Conservation (phyloP, 345 rosid species). For the Physaria fendleri region DNA sequence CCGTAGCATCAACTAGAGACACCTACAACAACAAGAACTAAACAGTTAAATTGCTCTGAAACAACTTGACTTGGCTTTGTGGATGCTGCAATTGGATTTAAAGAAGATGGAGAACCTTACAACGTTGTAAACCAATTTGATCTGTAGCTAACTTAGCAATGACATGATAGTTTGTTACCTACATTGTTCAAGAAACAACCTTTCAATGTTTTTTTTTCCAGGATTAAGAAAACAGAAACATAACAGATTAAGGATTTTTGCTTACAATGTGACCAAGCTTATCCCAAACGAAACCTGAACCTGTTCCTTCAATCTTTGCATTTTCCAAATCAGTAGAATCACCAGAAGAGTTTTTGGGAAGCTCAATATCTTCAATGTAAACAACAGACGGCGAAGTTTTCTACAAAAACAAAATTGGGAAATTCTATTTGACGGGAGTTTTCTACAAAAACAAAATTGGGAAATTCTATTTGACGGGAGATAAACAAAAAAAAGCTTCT, state of each 20-base stretch:
- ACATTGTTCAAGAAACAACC: slow-evolving; percentile 8
- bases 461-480: neutral
- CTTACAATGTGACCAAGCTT: no score
- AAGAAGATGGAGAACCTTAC: no score
- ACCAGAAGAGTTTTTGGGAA: slow-evolving; percentile 37
- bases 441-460: slow-evolving; percentile 26
- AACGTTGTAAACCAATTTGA: slow-evolving; percentile 57
- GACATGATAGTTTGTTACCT: slow-evolving; percentile 86
- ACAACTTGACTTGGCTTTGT: no score
- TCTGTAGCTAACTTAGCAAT: slow-evolving; percentile 72
- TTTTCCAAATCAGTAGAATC: slow-evolving; percentile 32
- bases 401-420: slow-evolving; percentile 18
- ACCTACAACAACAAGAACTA: slow-evolving; percentile 40
- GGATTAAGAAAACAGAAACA: neutral
- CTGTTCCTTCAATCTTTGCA: slow-evolving; percentile 71
- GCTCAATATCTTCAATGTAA: slow-evolving; percentile 66
- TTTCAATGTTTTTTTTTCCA: neutral
- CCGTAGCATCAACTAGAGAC: slow-evolving; percentile 51
- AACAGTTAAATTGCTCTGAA: neutral
- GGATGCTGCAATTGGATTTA: no score
- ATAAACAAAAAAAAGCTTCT: neutral
- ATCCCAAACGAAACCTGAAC: slow-evolving; percentile 94
- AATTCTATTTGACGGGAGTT: slow-evolving; percentile 15
- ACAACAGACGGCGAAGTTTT: slow-evolving; percentile 66
- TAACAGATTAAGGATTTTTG: neutral